Conservation (phyloP, 352 stramenopile genomes). For the Globisporangium irregulare region DNA sequence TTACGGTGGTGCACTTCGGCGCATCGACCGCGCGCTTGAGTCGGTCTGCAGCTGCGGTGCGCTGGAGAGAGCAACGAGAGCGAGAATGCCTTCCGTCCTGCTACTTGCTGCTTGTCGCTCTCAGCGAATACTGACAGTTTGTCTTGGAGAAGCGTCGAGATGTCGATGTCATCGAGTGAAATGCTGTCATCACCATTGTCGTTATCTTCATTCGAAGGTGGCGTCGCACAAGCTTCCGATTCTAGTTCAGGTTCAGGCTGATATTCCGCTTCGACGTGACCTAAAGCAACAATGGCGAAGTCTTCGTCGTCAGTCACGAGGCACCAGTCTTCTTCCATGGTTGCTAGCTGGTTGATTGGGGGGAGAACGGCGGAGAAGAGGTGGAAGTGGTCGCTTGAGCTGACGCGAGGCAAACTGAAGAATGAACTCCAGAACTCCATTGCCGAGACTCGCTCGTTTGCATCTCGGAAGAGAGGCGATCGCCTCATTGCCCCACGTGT, state of each 20-base stretch:
- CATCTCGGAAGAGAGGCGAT: constrained; percentile 7
- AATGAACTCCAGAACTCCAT: constrained; percentile 1
- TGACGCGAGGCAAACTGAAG: background rate
- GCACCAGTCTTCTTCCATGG: constrained; percentile 60
- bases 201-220: background rate
- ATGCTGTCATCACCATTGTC: background rate
- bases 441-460: background rate
- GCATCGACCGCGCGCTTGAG: constrained; percentile 6
- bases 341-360: background rate
- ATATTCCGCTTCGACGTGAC: constrained; percentile 25
- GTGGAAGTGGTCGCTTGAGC: background rate
- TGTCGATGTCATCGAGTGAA: constrained; percentile 19
- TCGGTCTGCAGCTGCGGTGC: constrained; percentile 22
- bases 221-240: background rate
- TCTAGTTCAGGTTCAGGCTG: constrained; percentile 21
- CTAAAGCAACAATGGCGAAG: constrained; percentile 8
- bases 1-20: background rate
- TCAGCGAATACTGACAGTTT: constrained; percentile 1
- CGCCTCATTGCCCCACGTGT: background rate
- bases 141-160: constrained; percentile 29
- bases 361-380: background rate
- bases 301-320: constrained; percentile 45
- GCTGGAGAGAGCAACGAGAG: constrained; percentile 36
- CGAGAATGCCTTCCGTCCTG: constrained; percentile 10
- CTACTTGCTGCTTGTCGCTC: constrained; percentile 5